phyloP scores from a whole-genome alignment of 768 basidiomycete genomes.

The Clitopilus passeckerianus region DNA sequence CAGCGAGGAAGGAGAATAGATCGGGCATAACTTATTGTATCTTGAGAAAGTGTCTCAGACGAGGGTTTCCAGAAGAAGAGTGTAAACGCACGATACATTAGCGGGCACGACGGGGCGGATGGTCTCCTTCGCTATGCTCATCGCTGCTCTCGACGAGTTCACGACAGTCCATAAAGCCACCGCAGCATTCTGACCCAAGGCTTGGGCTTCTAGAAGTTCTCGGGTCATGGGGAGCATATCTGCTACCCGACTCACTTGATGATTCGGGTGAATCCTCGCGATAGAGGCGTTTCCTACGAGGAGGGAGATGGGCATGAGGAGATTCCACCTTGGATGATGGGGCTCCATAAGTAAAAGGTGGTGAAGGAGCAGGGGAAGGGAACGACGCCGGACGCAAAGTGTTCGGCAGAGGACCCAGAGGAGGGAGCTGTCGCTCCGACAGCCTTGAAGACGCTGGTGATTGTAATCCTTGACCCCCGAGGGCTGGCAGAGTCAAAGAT shows the following conservation, averaged over 20 bases:
- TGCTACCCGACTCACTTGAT: constrained; percentile 4
- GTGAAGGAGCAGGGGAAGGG: constrained; percentile 20
- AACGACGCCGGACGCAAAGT: constrained; percentile 20
- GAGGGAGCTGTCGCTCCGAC: neutral
- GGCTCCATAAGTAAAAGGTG: constrained; percentile 7
- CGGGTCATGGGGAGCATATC: constrained; percentile 3
- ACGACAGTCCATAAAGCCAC: constrained; percentile 44
- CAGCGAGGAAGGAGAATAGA: neutral
- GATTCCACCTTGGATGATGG: constrained; percentile 3
- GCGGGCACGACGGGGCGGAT: neutral
- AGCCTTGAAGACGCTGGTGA: constrained; percentile 6
- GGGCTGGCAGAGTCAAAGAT: constrained; percentile 6
- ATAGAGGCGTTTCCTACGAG: constrained; percentile 26
- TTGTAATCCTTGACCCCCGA: neutral
- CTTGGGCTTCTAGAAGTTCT: constrained; percentile 17
- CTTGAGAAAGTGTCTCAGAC: neutral
- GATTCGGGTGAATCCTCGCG: constrained; percentile 24
- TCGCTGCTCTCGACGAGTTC: constrained; percentile 28
- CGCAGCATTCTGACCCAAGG: constrained; percentile 39
- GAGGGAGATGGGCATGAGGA: constrained; percentile 2
- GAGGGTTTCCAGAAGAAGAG: neutral
- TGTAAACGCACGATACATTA: neutral
- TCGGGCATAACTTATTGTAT: neutral
- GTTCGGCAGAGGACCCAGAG: constrained; percentile 6
- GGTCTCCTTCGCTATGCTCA: neutral